Evolutionary conservation across 2,329 filamentous ascomycete species (phyloP).

Genomic region (Exophiala xenobiotica): DNA sequence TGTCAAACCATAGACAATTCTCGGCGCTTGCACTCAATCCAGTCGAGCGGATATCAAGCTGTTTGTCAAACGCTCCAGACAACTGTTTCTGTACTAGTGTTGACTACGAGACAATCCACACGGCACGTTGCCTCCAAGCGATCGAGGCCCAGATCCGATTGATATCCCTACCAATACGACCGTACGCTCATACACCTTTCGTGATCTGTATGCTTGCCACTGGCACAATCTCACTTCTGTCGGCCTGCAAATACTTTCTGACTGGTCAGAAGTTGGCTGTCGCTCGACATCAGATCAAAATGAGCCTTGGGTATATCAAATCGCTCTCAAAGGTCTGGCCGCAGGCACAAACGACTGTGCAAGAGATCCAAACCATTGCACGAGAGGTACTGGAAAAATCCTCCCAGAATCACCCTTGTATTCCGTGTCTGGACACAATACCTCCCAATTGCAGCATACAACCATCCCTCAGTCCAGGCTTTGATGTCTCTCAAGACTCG

Average conservation of each 20-base stretch:
- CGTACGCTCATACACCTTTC: constrained; percentile 43
- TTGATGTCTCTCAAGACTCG: too few species aligned
- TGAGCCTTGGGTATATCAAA: constrained; percentile 45
- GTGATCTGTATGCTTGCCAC: constrained; percentile 44
- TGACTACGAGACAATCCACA: too few species aligned
- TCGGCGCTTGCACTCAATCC: constrained; percentile 43
- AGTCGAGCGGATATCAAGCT: constrained; percentile 42
- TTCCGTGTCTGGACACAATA: too few species aligned
- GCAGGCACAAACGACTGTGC: constrained; percentile 37
- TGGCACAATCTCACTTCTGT: constrained; percentile 35
- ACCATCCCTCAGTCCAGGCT: too few species aligned
- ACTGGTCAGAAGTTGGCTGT: constrained; percentile 36
- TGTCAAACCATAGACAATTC: constrained; percentile 42
- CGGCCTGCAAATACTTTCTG: constrained; percentile 41
- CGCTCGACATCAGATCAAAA: constrained; percentile 44
- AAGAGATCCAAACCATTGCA: constrained; percentile 44
- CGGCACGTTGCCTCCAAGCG: constrained; percentile 40
- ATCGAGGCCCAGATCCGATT: constrained; percentile 43
- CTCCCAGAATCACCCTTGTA: too few species aligned
- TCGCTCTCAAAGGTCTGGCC: constrained; percentile 42
- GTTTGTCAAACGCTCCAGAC: constrained; percentile 25
- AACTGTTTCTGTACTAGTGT: too few species aligned
- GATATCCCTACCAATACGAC: constrained; percentile 37
- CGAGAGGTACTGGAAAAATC: constrained; percentile 35
- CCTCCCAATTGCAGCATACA: too few species aligned